Evolutionary conservation across 1,284 basidiomycete genomes (phyloP), one percentile per base, ranked within the genome.

Genomic region (Malassezia equina): DNA sequence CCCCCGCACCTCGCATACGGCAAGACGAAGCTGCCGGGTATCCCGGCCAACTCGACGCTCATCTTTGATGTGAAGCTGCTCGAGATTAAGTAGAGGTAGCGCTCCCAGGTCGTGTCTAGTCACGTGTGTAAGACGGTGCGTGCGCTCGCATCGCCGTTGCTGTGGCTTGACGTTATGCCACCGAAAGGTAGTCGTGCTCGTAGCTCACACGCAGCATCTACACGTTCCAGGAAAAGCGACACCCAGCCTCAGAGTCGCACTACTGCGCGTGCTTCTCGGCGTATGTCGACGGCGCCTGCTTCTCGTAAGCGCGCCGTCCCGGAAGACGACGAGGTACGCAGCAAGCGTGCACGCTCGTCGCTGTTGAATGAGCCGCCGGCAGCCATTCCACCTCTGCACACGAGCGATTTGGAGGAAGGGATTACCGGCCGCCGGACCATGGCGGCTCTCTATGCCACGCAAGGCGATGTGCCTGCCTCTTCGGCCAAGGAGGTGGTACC

Each of bases 1-100:
- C 88, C 90, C 62, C 61, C 80, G 52, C 68, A 75, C 40, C 70
- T 80, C 52, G 80, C 79, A 1, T 81, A 81, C 71, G 80, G 79
- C 31, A 75, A 71, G 62, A 77, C 79, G 64, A 77, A 77, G 52
- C 76, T 77, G 25, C 67, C 67, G 11, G 78, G 78, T 28, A 79
- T 81, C 58, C 79, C 79, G 31, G 72, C 76, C 54, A 77, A 78
- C 75, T 77, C 78, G 17, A 79, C 78, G 31, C 74, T 81, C 53
- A 71, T 75, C 60, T 81, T 81, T 64, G 80, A 81, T 51, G 77
- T 80, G 74, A 80, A 81, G 75, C 75, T 79, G 31, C 76, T 80
- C 53, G 75, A 76, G 47, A 71, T 78, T 65, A 78, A 78, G 66
- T 79, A 76, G 53, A 55, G 19, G 19, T 39, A 39, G 36, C 11